phyloP scores from a whole-genome alignment of 345 rosid species.

The Populus deltoides region DNA sequence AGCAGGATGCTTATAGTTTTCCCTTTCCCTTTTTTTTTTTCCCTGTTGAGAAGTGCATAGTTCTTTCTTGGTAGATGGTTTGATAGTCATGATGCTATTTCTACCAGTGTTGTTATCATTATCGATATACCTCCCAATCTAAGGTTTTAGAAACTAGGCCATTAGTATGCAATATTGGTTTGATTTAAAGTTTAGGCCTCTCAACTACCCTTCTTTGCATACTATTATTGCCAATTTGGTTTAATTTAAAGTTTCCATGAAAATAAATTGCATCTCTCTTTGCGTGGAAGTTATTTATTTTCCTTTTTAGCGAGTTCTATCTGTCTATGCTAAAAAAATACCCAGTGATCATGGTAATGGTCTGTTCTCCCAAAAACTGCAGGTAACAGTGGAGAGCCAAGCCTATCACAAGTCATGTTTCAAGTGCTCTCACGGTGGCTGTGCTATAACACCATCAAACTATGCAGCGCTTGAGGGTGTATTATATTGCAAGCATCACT shows the following conservation, averaged over 20 bases:
- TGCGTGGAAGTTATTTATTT: not conserved
- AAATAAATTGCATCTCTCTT: not conserved
- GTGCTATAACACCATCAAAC: constrained; percentile 81
- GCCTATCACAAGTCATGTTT: constrained; percentile 92
- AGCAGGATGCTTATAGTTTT: not conserved
- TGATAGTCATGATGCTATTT: not conserved
- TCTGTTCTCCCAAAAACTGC: not conserved
- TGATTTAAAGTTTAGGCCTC: not conserved
- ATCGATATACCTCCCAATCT: not conserved
- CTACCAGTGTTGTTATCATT: not conserved
- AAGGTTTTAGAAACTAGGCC: not conserved
- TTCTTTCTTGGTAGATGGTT: not conserved
- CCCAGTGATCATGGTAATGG: not conserved
- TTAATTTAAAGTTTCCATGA: not conserved
- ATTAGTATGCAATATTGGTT: not conserved
- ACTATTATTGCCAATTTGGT: not conserved
- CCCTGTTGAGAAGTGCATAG: not conserved
- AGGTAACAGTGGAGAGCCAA: constrained; percentile 89
- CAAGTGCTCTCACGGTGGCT: constrained; percentile 97
- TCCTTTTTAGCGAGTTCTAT: not conserved
- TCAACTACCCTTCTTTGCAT: too few relatives aligned
- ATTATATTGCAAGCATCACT: constrained; percentile 93
- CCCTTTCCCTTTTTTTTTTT: not conserved
- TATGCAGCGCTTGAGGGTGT: constrained; percentile 97
- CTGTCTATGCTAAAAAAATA: not conserved